Conservation (phyloP, 2,329 filamentous ascomycete species). For the Teratosphaeria zuluensis region DNA sequence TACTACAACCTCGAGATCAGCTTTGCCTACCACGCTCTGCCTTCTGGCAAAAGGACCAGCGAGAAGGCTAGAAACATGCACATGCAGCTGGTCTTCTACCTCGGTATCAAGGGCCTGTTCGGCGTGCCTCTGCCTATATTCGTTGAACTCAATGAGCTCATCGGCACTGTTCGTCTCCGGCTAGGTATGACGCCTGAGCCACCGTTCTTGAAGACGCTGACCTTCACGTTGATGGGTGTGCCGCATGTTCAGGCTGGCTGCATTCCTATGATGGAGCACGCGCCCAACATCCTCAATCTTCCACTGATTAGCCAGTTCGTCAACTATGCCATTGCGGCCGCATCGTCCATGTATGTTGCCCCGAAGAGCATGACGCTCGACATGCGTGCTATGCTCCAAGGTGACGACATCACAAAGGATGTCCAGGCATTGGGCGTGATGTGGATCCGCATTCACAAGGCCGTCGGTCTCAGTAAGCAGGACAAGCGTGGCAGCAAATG, state of each 20-base stretch:
- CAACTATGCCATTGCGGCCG: conserved; percentile 84
- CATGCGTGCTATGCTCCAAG: conserved; percentile 79
- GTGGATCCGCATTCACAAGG: conserved; percentile 85
- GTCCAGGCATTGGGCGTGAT: conserved; percentile 78
- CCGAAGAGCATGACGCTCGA: conserved; percentile 85
- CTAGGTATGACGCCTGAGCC: conserved; percentile 81
- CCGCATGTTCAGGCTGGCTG: conserved; percentile 85
- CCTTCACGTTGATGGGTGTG: conserved; percentile 87
- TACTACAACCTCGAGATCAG: conserved; percentile 90
- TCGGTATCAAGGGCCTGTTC: conserved; percentile 81
- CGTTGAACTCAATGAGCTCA: conserved; percentile 81
- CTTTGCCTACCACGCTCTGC: conserved; percentile 82
- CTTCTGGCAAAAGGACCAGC: conserved; percentile 58
- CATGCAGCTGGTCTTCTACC: conserved; percentile 90
- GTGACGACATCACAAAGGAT: conserved; percentile 86
- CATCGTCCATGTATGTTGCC: conserved; percentile 84
- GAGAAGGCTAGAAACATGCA: conserved; percentile 87
- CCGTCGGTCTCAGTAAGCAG: conserved; percentile 80
- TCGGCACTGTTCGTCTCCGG: conserved; percentile 75
- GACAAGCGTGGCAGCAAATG: conserved; percentile 72
- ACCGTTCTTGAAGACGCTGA: conserved; percentile 84
- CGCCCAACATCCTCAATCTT: conserved; percentile 82
- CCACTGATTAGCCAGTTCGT: conserved; percentile 94
- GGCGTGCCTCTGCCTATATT: conserved; percentile 81
- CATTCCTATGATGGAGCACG: conserved; percentile 82